These are phyloP conservation scores for Aspergillus homomorphus DNA, from an alignment of 495 filamentous ascomycete genomes.

Conservation along the genomic window DNA sequence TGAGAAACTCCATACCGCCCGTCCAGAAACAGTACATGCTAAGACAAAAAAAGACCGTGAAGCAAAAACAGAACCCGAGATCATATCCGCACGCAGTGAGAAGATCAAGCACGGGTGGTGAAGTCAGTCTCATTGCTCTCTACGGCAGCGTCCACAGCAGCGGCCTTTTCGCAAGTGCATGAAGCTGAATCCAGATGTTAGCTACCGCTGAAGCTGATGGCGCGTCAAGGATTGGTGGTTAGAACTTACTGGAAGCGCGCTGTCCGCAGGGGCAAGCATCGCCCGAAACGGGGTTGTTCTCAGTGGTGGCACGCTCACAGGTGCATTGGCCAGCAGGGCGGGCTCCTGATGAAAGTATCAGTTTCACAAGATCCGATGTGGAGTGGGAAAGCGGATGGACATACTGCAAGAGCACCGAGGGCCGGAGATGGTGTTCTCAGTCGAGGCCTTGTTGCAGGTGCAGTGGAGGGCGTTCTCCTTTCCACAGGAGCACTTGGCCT, in stretches of 20 bases:
- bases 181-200: conserved; percentile 49
- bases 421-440: conserved; percentile 72
- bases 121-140: conserved; percentile 71
- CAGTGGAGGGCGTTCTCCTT: conserved; percentile 81
- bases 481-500: conserved; percentile 82
- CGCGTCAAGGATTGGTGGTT: not conserved
- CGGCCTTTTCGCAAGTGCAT: conserved; percentile 79
- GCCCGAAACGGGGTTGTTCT: conserved; percentile 63
- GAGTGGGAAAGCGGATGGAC: conserved; percentile 27
- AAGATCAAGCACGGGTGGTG: conserved; percentile 51
- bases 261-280: conserved; percentile 73
- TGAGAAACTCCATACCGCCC: conserved; percentile 2
- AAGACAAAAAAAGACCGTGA: conserved; percentile 8
- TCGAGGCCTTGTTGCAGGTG: conserved; percentile 71
- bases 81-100: not conserved
- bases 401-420: conserved; percentile 81
- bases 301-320: conserved; percentile 67
- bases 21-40: conserved; percentile 13
- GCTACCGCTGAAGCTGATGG: not conserved
- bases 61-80: not conserved
- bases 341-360: conserved; percentile 41
- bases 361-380: not conserved
- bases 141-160: conserved; percentile 44
- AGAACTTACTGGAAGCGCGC: conserved; percentile 60
- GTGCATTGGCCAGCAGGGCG: conserved; percentile 79